Conservation (phyloP, 2,329 filamentous ascomycete species). For the Pestalotiopsis sp. region DNA sequence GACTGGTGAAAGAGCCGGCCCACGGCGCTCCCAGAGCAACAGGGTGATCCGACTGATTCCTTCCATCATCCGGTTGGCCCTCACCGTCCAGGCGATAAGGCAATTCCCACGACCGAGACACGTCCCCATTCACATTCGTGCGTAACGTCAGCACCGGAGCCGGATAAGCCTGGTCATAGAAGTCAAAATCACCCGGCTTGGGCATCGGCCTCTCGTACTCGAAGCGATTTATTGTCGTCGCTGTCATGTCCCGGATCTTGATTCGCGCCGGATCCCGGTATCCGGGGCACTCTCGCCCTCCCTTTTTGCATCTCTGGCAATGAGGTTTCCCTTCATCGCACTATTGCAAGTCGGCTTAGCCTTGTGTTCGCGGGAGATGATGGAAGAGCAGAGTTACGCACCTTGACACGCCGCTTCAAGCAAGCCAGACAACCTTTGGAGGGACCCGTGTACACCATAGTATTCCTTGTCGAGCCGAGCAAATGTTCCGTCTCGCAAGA, state of each 20-base stretch:
- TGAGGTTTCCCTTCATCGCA: conserved; percentile 6
- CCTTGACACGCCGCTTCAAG: conserved; percentile 6
- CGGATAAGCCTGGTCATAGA: conserved; percentile 1
- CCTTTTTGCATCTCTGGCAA: conserved; percentile 4
- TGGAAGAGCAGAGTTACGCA: neutral
- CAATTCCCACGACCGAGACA: neutral
- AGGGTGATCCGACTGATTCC: too few species aligned
- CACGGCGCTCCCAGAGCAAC: neutral
- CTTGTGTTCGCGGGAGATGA: neutral
- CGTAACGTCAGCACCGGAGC: neutral
- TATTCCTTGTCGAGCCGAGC: conserved; percentile 1
- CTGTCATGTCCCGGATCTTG: conserved; percentile 7
- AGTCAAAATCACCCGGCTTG: neutral
- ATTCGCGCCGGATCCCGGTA: conserved; percentile 6
- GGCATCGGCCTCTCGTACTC: neutral
- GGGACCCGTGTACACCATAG: conserved; percentile 6
- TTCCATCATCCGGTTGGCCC: neutral
- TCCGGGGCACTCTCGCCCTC: neutral
- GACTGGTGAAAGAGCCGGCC: neutral
- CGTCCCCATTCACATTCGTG: neutral
- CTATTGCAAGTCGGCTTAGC: neutral
- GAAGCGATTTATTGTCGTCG: conserved; percentile 6
- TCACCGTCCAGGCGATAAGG: neutral
- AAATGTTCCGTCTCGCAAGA: neutral
- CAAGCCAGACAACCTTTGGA: conserved; percentile 9